A percentile compares a stretch with the other conserved stretches of the same genome.
phyloP scores from a whole-genome alignment of 208 protist genomes.

The Spongospora subterranea region DNA sequence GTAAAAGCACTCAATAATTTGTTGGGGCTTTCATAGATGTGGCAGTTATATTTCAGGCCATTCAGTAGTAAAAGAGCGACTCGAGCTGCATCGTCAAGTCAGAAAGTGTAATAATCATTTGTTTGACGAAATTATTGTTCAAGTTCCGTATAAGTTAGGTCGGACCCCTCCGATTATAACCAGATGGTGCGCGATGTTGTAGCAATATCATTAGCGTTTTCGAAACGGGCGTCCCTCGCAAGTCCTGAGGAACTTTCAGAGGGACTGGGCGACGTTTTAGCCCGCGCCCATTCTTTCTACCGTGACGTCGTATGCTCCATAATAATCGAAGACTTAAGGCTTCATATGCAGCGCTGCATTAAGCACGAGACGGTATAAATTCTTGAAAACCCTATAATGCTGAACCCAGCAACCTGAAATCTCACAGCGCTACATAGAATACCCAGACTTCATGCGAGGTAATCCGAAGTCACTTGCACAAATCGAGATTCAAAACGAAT shows the following conservation, averaged over 20 bases:
- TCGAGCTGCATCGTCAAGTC: neutral
- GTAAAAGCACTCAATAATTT: neutral
- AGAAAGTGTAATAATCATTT: constrained; percentile 38
- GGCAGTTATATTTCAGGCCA: neutral
- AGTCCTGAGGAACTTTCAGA: neutral
- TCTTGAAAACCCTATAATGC: too few relatives aligned
- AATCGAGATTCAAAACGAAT: too few relatives aligned
- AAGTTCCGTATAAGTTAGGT: neutral
- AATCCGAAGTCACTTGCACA: too few relatives aligned
- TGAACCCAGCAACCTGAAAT: too few relatives aligned
- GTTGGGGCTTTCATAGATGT: neutral
- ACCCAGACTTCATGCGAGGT: too few relatives aligned
- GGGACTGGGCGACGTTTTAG: constrained; percentile 8
- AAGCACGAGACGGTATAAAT: neutral
- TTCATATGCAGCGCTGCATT: constrained; percentile 33
- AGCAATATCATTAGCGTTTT: neutral
- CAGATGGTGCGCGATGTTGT: constrained; percentile 28
- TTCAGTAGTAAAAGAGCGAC: constrained; percentile 34
- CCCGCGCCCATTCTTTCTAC: constrained; percentile 25
- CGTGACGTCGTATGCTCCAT: constrained; percentile 45
- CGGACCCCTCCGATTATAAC: constrained; percentile 49
- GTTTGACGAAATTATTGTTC: neutral
- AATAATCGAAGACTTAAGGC: neutral
- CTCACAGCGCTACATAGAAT: too few relatives aligned
- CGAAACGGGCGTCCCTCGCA: neutral